These are phyloP conservation scores for Cyberlindnera mrakii DNA, from an alignment of 805 yeast species.

Conservation along the genomic window DNA sequence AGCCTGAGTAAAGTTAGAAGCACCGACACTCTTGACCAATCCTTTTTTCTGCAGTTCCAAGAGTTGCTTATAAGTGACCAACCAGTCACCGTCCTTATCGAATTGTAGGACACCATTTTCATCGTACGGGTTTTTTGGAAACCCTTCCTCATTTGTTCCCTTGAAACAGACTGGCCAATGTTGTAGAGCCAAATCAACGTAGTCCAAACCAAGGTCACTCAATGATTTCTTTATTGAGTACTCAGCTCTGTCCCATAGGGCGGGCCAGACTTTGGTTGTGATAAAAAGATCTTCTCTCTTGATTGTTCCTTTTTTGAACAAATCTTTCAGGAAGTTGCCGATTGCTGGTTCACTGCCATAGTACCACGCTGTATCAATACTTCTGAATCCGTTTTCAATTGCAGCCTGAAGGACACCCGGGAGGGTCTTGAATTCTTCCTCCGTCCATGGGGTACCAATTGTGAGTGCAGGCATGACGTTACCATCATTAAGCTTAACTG, in stretches of 20 bases:
- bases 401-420: slow-evolving; percentile 38
- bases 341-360: slow-evolving; percentile 59
- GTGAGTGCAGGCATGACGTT: slow-evolving; percentile 59
- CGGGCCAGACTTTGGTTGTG: slow-evolving; percentile 68
- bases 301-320: slow-evolving; percentile 34
- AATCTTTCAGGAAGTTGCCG: slow-evolving; percentile 43
- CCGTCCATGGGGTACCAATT: slow-evolving; percentile 59
- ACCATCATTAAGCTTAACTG: slow-evolving; percentile 45
- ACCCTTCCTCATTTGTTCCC: slow-evolving; percentile 55
- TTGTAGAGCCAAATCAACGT: slow-evolving; percentile 68
- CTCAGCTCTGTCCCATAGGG: slow-evolving; percentile 44
- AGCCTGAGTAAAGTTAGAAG: slow-evolving; percentile 43
- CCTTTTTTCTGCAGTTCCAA: slow-evolving; percentile 45
- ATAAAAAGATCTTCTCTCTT: slow-evolving; percentile 59
- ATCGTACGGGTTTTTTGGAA: slow-evolving; percentile 29
- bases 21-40: slow-evolving; percentile 49
- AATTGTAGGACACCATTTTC: slow-evolving; percentile 30
- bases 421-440: slow-evolving; percentile 38
- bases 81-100: slow-evolving; percentile 35
- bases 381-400: slow-evolving; percentile 52
- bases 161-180: slow-evolving; percentile 79
- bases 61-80: slow-evolving; percentile 50
- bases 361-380: slow-evolving; percentile 69
- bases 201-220: slow-evolving; percentile 56
- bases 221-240: slow-evolving; percentile 53